Conservation (phyloP, 176 grass and related monocot species). For the Metroxylon sagu region DNA sequence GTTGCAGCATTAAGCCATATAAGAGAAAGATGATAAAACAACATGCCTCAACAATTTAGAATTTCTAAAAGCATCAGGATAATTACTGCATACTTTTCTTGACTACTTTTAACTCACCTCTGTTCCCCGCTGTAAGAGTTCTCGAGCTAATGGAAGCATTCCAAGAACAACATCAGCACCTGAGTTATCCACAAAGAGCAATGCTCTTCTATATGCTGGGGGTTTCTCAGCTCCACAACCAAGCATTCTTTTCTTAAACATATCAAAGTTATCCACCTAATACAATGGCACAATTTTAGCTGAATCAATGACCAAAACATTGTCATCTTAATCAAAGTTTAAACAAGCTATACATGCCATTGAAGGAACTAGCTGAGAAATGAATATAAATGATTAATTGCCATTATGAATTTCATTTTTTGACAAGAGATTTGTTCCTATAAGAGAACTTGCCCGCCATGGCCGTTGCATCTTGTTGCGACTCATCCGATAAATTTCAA, state of each 20-base stretch:
- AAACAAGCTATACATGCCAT: too few species aligned
- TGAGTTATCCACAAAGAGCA: conserved; percentile 96
- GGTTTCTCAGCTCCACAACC: conserved; percentile 42
- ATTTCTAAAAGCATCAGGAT: too few species aligned
- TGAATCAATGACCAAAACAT: too few species aligned
- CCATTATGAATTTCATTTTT: too few species aligned
- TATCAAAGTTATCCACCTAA: conserved; percentile 93
- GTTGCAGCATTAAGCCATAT: too few species aligned
- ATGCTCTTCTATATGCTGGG: conserved; percentile 82
- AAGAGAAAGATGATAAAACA: too few species aligned
- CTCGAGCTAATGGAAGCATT: conserved; percentile 95
- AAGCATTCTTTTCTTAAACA: conserved; percentile 88
- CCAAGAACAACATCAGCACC: conserved; percentile 97
- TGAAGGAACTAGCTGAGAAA: neutral
- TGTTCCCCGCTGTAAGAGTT: conserved; percentile 67
- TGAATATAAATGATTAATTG: too few species aligned
- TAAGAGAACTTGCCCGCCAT: conserved; percentile 62
- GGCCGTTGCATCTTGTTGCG: conserved; percentile 99
- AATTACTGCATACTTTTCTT: too few species aligned
- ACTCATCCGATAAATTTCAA: conserved; percentile 98
- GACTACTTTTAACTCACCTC: conserved; percentile 44
- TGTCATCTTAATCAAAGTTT: too few species aligned
- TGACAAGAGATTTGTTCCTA: too few species aligned
- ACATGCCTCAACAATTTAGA: too few species aligned
- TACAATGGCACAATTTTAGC: too few species aligned